Base-by-base conservation (phyloP, 2,329 filamentous ascomycete genomes). In the Xylariaceae sp. region DNA sequence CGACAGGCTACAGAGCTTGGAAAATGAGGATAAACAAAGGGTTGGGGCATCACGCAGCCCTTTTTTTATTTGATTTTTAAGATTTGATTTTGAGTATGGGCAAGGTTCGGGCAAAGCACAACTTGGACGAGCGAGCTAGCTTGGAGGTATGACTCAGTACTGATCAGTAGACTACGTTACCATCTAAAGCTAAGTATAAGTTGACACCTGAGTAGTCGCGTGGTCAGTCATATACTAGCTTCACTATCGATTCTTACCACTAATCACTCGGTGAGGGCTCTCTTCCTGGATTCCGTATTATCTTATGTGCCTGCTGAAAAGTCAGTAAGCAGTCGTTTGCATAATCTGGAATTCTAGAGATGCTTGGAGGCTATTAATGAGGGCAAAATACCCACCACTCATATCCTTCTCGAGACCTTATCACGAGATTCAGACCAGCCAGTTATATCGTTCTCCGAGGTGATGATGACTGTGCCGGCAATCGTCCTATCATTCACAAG, bases 401-500 rank as follows among this genome's bases (percentile, higher is more conserved):
- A 26, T 53, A 43, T 39, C 24, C 24, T 48, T 30, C 33, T 56
- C 29, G 29, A 23, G 13, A 29, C 47, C 45, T 56, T 52, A 50
- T 52, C 56, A 56, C 49, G 21, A 53, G 56, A 42, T 37, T 41
- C 27, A 53, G 35, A 43, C 30, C 42, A 11, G 33, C 43, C 43
- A 47, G 51, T 55, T 43, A 42, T 27, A 39, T 10, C 15, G 20
- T 45, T 36, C 26, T 32, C 29, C 15, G 13, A 16, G 46, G n/a
- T 40, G 21, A 21, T 20, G 53, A 48, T 45, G 48, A 43, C 47
- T 52, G 51, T 52, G 57, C 48, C 50, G 51, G 54, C 57, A 59
- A 37, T 29, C 37, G 35, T 37, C 53, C 49, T 47, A 29, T 48
- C 27, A 44, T 36, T 37, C 42, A 53, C 39, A 41, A 50, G 48